Evolutionary conservation across 169 alveolate species (phyloP).

Genomic region (Cryptosporidium xiaoi): DNA sequence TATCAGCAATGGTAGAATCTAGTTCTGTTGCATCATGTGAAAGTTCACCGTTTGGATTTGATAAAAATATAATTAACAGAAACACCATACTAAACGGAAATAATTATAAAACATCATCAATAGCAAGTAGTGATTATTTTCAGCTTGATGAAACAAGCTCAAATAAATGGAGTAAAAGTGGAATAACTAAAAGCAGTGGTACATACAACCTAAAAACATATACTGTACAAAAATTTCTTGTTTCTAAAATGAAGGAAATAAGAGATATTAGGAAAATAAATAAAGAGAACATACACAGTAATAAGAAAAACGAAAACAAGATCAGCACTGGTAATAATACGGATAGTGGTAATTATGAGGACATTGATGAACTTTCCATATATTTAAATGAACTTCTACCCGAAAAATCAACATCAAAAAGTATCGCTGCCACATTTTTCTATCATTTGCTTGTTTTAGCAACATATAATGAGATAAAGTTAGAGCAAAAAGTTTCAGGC

Average conservation of each 20-base stretch:
- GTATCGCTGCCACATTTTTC: conserved; percentile 51
- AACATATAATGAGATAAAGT: conserved; percentile 37
- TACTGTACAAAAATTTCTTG: conserved; percentile 53
- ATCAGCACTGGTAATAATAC: not conserved
- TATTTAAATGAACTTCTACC: conserved; percentile 33
- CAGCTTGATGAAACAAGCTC: conserved; percentile 26
- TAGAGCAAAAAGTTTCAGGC: conserved; percentile 23
- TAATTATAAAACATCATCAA: conserved; percentile 8
- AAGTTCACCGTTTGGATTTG: conserved; percentile 55
- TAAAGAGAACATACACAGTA: conserved; percentile 6
- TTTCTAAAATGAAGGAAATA: conserved; percentile 42
- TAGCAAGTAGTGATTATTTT: conserved; percentile 11
- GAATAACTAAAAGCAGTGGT: conserved; percentile 60
- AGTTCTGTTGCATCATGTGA: conserved; percentile 1
- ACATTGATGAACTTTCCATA: conserved; percentile 2
- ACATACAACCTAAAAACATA: conserved; percentile 54
- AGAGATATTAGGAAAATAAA: conserved; percentile 19
- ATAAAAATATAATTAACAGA: not conserved
- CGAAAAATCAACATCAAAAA: conserved; percentile 18
- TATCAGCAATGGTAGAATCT: conserved; percentile 32
- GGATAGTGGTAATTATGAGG: not conserved
- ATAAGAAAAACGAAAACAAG: not conserved
- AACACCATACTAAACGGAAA: not conserved
- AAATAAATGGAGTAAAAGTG: conserved; percentile 54
- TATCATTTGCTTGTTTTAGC: conserved; percentile 47